Evolutionary conservation across 1,139 yeast genomes (phyloP), one percentile per base, ranked within the genome.

Genomic region (Yamadazyma sp.): DNA sequence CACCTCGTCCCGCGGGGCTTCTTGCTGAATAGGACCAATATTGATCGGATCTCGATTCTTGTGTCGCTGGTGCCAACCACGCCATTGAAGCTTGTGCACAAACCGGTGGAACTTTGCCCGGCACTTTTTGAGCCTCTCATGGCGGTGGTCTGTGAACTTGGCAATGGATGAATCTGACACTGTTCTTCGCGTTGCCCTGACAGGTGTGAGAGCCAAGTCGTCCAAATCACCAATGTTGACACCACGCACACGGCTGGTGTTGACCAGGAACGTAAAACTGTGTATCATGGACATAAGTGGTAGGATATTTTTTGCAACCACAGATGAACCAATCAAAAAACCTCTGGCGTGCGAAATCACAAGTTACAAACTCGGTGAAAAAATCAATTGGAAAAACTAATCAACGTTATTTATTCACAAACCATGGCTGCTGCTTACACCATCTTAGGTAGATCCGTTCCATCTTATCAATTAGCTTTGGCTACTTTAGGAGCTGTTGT

Each of bases 351-450:
- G 34, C 39, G 37, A 23, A 34, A 22, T 34, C 31, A 33, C 29
- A 27, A 27, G 28, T 16, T 9, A 13, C 16, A 26, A 26, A 26
- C 9, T n/a, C 31, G 24, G 33, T 12, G 20, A 23, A 28, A 33
- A 34, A 27, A 24, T 16, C 16, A 28, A 22, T 29, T 21, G 23
- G 14, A 20, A 27, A 31, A 31, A 11, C 3, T 11, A 21, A 10
- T 22, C 16, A 15, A 22, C 23, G 22, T 14, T 29, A 26, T 29
- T 18, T 29, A 37, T 29, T 25, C 34, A 38, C 12, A 12, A 4
- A 25, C 12, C 39, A 82, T 86, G 95, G 94, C 86, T 67, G 80
- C 86, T 57, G 86, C 86, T 60, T 87, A 87, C 73, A 73, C 70
- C 44, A 81, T 87, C 53, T 70, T 86, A 54, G 95, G 95, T 45